A percentile compares a stretch with the other conserved stretches of the same genome.
Evolutionary conservation across 2,329 filamentous ascomycete species (phyloP).

Genomic region (Colletotrichum eleusines): DNA sequence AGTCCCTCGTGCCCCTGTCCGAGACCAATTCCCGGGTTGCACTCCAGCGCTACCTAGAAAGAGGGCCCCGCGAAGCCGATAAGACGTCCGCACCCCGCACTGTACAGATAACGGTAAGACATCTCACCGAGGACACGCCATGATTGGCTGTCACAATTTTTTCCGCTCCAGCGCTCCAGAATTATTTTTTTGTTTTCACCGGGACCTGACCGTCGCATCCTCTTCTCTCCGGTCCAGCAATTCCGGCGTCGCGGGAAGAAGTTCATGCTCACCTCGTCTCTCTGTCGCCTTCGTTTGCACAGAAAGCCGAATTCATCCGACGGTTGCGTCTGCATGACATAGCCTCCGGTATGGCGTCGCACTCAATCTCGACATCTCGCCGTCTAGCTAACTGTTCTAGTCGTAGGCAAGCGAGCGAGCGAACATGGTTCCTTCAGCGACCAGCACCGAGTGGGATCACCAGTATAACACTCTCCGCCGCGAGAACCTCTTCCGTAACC

Average conservation of each 20-base stretch:
- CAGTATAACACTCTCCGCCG: constrained; percentile 88
- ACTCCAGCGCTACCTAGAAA: background rate
- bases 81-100: background rate
- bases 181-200: constrained; percentile 42
- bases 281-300: constrained; percentile 17
- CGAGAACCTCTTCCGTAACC: constrained; percentile 89
- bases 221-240: constrained; percentile 27
- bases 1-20: background rate
- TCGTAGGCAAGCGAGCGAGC: constrained; percentile 25
- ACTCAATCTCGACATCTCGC: background rate
- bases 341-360: background rate
- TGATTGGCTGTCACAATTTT: constrained; percentile 30
- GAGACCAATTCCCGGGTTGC: constrained; percentile 1
- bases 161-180: constrained; percentile 30
- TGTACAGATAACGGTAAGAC: constrained; percentile 13
- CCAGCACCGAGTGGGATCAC: constrained; percentile 82
- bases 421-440: constrained; percentile 68
- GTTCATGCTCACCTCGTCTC: constrained; percentile 15
- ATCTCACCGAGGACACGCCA: background rate
- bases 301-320: constrained; percentile 1
- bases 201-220: constrained; percentile 9
- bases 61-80: constrained; percentile 12
- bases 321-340: constrained; percentile 11
- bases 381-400: constrained; percentile 14
- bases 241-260: constrained; percentile 16